These are phyloP conservation scores for Cicer bijugum DNA, from an alignment of 306 rosid genomes.

Conservation along the genomic window DNA sequence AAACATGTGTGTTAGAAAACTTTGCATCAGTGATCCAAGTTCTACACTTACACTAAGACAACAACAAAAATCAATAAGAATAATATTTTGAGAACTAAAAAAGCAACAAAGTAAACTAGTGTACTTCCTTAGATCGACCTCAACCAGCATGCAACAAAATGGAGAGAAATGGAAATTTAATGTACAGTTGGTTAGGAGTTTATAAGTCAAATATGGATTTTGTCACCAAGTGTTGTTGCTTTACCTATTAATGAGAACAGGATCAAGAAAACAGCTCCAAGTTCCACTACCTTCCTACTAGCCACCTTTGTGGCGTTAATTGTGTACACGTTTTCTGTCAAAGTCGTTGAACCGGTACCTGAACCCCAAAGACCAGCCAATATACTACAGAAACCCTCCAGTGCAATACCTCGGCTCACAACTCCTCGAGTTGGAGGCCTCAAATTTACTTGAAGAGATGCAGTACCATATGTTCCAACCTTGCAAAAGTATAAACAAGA, in stretches of 20 bases:
- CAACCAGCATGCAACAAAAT: too few species aligned
- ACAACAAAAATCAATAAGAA: too few species aligned
- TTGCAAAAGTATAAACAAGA: conserved; percentile 45
- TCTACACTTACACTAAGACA: too few species aligned
- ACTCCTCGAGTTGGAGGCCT: conserved; percentile 89
- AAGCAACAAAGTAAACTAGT: too few species aligned
- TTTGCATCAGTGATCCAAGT: too few species aligned
- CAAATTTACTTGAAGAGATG: conserved; percentile 64
- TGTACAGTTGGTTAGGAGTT: conserved; percentile 17
- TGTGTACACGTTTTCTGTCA: conserved; percentile 87
- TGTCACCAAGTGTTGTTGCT: background rate
- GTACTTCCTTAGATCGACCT: too few species aligned
- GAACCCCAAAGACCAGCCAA: conserved; percentile 95
- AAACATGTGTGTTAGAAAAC: background rate
- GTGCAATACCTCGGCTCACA: conserved; percentile 93
- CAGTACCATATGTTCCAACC: conserved; percentile 83
- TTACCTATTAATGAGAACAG: conserved; percentile 82
- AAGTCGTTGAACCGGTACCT: conserved; percentile 90
- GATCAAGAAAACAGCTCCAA: conserved; percentile 84
- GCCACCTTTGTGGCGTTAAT: conserved; percentile 82
- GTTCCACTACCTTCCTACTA: conserved; percentile 68
- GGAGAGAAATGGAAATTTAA: too few species aligned
- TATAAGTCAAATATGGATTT: background rate
- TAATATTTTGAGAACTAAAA: too few species aligned
- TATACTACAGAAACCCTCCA: conserved; percentile 95